Base-by-base conservation (phyloP, 2,329 filamentous ascomycete species). In the Epicoccum nigrum region DNA sequence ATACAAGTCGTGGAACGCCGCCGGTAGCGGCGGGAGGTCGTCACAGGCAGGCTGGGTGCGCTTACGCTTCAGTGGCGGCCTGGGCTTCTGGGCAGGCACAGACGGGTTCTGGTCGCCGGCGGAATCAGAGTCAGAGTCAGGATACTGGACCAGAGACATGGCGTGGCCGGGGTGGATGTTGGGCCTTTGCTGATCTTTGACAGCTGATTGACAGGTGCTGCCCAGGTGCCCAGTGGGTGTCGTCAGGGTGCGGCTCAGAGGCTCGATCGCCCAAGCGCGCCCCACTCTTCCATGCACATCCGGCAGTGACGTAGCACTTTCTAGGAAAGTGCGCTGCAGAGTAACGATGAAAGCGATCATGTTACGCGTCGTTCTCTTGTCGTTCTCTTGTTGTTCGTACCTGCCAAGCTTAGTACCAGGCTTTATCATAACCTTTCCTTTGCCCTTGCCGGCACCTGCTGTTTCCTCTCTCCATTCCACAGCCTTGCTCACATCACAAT, bases 1-100 rank as follows among this genome's bases (percentile, higher is more conserved):
- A 74, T 99, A 97, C 46, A 97, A 81, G 71, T 97, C 89, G 71
- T 92, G 89, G 73, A 99, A 97, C 47, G 84, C 77, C 11, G 85
- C 74, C 7, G 92, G 93, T 17, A 97, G 81, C 7, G 92, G 89
- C 23, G 90, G 91, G 28, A 92, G 75, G 19, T 70, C 65, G 39
- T 58, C 54, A 8, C 60, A 38, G 25, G 47, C 42, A 43, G 45
- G 19, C n/a, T 58, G 54, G 54, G 47, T 63, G 49, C 52, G 65
- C 62, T 67, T 73, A 58, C 70, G 69, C 63, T 74, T 74, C 47
- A 58, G 37, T 45, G 45, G 11, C 43, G 43, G 49, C 38, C 52
- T 31, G 48, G 52, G 35, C 39, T 45, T 47, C 23, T 54, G 51
- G 13, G 39, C 39, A 39, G 59, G 54, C 50, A 41, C 50, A n/a